A percentile compares a stretch with the other conserved stretches of the same genome.
Conservation (phyloP, 2,329 filamentous ascomycete species). For the Phialophora expanda region DNA sequence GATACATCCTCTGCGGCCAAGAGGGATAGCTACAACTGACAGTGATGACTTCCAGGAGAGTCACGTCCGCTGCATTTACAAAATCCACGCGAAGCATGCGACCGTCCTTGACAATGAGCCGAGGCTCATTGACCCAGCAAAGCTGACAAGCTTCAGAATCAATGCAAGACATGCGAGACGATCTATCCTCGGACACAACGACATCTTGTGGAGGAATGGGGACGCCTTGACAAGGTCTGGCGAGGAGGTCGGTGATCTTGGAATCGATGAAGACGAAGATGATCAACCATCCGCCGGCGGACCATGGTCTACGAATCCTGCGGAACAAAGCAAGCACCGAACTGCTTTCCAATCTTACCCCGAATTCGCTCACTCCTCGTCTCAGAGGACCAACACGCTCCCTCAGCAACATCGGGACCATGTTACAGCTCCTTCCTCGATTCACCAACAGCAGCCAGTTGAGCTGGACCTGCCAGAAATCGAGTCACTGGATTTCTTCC, state of each 20-base stretch:
- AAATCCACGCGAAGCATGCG: slow-evolving; percentile 14
- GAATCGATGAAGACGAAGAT: slow-evolving; percentile 3
- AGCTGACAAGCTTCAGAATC: slow-evolving; percentile 17
- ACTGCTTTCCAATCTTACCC: too few species aligned
- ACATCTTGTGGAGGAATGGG: slow-evolving; percentile 23
- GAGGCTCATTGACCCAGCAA: slow-evolving; percentile 7
- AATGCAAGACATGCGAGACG: slow-evolving; percentile 13
- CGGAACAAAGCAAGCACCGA: background rate
- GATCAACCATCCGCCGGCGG: background rate
- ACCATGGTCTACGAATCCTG: background rate
- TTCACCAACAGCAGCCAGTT: background rate
- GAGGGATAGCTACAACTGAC: background rate
- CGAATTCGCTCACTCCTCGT: background rate
- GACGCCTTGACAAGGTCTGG: background rate
- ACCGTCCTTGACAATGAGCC: slow-evolving; percentile 22
- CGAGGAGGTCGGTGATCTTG: slow-evolving; percentile 10
- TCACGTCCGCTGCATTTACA: slow-evolving; percentile 22
- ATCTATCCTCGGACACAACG: slow-evolving; percentile 22
- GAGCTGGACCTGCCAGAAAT: background rate
- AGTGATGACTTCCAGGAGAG: slow-evolving; percentile 7
- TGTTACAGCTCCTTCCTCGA: background rate
- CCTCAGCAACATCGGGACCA: background rate
- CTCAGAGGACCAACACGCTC: background rate
- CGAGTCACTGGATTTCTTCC: slow-evolving; percentile 11
- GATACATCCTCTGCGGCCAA: background rate